These are phyloP conservation scores for Phaseolus lunatus DNA, from an alignment of 306 rosid species.

Conservation along the genomic window DNA sequence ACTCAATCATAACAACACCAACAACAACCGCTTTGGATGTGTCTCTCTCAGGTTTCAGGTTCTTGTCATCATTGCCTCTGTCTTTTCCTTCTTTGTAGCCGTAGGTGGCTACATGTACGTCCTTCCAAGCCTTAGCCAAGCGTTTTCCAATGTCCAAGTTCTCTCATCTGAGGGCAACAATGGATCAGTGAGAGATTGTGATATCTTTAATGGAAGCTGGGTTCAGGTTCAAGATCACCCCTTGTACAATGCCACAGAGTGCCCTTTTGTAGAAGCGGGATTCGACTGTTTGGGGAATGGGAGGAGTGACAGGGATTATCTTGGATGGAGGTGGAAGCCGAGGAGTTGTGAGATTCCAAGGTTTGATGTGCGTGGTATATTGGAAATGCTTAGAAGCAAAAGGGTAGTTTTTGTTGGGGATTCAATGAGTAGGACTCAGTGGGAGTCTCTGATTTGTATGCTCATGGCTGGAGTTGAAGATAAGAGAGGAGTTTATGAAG, in stretches of 20 bases:
- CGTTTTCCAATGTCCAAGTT: conserved; percentile 54
- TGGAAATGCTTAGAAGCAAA: conserved; percentile 69
- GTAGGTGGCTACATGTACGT: conserved; percentile 65
- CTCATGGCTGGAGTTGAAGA: conserved; percentile 86
- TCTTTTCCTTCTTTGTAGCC: conserved; percentile 67
- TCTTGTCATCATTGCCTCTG: conserved; percentile 59
- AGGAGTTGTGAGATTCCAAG: conserved; percentile 62
- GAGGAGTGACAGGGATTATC: conserved; percentile 67
- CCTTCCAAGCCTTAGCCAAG: conserved; percentile 64
- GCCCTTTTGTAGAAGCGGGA: conserved; percentile 84
- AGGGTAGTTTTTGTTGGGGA: conserved; percentile 87
- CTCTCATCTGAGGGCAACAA: conserved; percentile 36
- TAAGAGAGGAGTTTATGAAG: conserved; percentile 76
- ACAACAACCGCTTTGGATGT: conserved; percentile 53
- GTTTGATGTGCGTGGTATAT: conserved; percentile 56
- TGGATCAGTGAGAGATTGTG: conserved; percentile 53
- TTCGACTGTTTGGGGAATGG: conserved; percentile 84
- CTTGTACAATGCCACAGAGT: conserved; percentile 76
- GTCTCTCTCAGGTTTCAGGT: conserved; percentile 60
- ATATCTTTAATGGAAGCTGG: conserved; percentile 77
- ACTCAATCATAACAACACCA: background rate
- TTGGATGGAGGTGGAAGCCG: conserved; percentile 84
- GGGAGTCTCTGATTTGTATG: conserved; percentile 89
- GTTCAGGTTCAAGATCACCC: conserved; percentile 58
- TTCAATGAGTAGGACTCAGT: conserved; percentile 93